Base-by-base conservation (phyloP, 2,329 filamentous ascomycete species). In the Thelonectria olida region DNA sequence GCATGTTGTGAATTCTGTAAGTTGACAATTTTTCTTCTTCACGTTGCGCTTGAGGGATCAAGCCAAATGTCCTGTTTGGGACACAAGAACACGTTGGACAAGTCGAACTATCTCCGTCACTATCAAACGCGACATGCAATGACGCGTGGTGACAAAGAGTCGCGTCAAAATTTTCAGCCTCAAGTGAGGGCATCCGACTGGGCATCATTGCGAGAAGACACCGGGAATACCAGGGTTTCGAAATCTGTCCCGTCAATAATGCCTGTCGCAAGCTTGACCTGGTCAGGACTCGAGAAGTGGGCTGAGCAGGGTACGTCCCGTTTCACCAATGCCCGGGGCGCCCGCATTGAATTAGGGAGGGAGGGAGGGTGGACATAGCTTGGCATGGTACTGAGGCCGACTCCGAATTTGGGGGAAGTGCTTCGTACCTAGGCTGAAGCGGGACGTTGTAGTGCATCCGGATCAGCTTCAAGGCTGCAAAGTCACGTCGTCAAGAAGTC, bases 271-370 rank as follows among this genome's bases (percentile, higher is more conserved):
- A 80, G 76, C 78, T 75, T 80, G 76, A 68, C 79, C 74, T 70
- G 74, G 77, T 74, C 74, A 76, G 76, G 78, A 79, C 76, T 77
- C 72, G 73, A 66, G 71, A 50, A 62, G 72, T 72, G 74, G 80
- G 76, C 80, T 80, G 81, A 79, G 69, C 81, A 84, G 79, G 82
- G 80, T 79, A 75, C 67, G 69, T 77, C 73, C 74, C 80, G 83
- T 85, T 85, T 85, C 83, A 85, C 79, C 77, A 81, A 71, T 72
- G 76, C 75, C 78, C 75, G 73, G 80, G 79, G 74, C 70, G 65
- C 67, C 72, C 69, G 70, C 73, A 72, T 66, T 58, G 55, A 55
- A 66, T 63, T 71, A 60, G 70, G 70, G n/a, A n/a, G n/a, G n/a
- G n/a, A n/a, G n/a, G 63, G 63, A 65, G 62, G 69, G 68, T 70